These are phyloP conservation scores for Suillus alpinus DNA, from an alignment of 768 basidiomycete genomes.

Conservation along the genomic window DNA sequence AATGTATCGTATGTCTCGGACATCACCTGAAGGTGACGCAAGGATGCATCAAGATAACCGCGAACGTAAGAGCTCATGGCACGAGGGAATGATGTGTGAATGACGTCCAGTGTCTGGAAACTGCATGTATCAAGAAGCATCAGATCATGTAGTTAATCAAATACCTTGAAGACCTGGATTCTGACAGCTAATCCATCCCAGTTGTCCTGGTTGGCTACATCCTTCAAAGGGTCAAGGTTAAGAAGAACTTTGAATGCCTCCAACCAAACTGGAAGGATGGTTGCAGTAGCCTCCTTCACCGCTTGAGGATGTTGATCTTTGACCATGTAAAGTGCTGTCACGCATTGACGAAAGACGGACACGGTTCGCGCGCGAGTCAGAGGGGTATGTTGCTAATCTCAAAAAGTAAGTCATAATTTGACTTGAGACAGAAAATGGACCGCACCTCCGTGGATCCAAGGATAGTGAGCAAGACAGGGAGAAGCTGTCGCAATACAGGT, in stretches of 20 bases:
- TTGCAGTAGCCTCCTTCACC: constrained; percentile 76
- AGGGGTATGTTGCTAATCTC: constrained; percentile 60
- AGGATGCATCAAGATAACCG: constrained; percentile 54
- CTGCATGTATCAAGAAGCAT: not conserved
- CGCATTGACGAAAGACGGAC: constrained; percentile 86
- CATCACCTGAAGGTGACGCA: constrained; percentile 57
- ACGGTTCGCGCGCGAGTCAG: constrained; percentile 84
- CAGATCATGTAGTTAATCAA: constrained; percentile 5
- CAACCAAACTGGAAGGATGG: constrained; percentile 89
- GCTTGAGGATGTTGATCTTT: constrained; percentile 89
- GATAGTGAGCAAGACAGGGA: constrained; percentile 82
- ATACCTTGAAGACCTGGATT: constrained; percentile 83
- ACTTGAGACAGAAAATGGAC: not conserved
- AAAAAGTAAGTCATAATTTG: constrained; percentile 5
- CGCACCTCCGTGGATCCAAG: constrained; percentile 71
- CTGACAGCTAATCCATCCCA: constrained; percentile 85
- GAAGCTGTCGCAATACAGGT: constrained; percentile 82
- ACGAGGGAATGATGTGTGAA: constrained; percentile 81
- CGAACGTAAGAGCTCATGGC: constrained; percentile 61
- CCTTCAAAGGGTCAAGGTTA: constrained; percentile 56
- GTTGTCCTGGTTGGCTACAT: constrained; percentile 52
- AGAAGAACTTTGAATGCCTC: constrained; percentile 83
- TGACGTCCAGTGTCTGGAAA: constrained; percentile 69
- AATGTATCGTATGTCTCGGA: constrained; percentile 59
- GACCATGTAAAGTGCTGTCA: constrained; percentile 90